Conservation (phyloP, 495 filamentous ascomycete genomes). For the Corynascus novoguineensis region DNA sequence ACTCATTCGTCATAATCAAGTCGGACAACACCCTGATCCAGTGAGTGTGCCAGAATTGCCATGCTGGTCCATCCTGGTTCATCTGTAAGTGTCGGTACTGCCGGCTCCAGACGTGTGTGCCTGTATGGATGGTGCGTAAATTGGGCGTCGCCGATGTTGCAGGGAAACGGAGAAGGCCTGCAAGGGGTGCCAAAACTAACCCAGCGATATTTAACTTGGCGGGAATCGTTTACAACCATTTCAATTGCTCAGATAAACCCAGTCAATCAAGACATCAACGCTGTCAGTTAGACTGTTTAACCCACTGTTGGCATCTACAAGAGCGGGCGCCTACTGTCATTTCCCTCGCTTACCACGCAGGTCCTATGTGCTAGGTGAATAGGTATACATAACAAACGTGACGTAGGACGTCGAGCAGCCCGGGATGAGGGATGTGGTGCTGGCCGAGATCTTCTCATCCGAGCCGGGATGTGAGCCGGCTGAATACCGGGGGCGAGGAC, state of each 20-base stretch:
- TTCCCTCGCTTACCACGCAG: too few species aligned
- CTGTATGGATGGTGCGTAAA: slow-evolving; percentile 51
- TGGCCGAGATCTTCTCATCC: neutral
- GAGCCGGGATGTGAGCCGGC: slow-evolving; percentile 12
- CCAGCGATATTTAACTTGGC: too few species aligned
- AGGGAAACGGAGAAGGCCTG: too few species aligned
- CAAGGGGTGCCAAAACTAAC: too few species aligned
- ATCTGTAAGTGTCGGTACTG: slow-evolving; percentile 75
- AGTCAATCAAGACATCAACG: too few species aligned
- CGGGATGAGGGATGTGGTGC: neutral
- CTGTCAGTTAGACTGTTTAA: too few species aligned
- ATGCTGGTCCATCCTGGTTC: slow-evolving; percentile 72
- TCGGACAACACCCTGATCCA: slow-evolving; percentile 65
- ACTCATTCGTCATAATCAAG: slow-evolving; percentile 71
- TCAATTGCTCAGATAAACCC: too few species aligned
- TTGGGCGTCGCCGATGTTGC: too few species aligned
- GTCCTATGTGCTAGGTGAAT: neutral
- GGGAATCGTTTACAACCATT: too few species aligned
- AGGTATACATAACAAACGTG: neutral
- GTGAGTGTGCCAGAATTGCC: slow-evolving; percentile 71
- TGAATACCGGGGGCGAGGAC: neutral
- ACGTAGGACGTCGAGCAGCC: too few species aligned
- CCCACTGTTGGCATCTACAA: too few species aligned
- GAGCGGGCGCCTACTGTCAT: too few species aligned
- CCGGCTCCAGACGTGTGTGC: slow-evolving; percentile 66